Percentiles rank a stretch among this genome's conserved stretches.
Evolutionary conservation across 176 grass and related monocot genomes (phyloP).

Genomic region (Urochloa ruziziensis): DNA sequence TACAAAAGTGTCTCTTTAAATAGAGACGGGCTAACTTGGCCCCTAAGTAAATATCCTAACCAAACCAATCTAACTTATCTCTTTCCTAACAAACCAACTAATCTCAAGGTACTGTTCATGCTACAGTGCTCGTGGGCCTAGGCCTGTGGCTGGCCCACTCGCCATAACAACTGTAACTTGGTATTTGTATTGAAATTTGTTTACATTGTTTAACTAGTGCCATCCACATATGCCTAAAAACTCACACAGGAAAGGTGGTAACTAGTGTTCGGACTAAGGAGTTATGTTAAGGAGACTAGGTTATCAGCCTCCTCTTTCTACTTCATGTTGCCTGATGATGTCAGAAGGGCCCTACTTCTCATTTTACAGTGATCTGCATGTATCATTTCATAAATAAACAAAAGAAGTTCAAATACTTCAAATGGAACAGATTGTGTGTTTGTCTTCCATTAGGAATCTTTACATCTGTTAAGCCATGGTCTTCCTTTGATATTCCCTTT

Average conservation of each 20-base stretch:
- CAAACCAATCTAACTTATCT: no score
- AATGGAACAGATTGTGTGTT: not conserved
- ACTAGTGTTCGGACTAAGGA: not conserved
- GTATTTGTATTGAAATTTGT: not conserved
- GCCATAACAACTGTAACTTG: no score
- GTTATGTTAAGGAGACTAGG: not conserved
- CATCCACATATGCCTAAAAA: slow-evolving; percentile 1
- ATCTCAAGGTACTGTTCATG: no score
- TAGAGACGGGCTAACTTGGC: no score
- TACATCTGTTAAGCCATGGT: not conserved
- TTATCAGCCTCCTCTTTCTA: not conserved
- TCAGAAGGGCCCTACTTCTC: not conserved
- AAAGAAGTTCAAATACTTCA: not conserved
- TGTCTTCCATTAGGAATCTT: not conserved
- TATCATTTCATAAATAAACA: not conserved
- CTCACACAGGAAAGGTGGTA: not conserved
- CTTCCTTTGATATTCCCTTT: not conserved
- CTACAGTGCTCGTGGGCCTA: no score
- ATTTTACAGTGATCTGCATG: not conserved
- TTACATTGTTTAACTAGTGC: not conserved
- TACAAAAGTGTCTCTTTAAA: no score
- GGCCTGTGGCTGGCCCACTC: no score
- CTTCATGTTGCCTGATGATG: not conserved
- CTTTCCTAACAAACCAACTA: no score
- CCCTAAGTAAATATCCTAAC: no score